phyloP scores from a whole-genome alignment of 805 yeast genomes.

The Grigorovia transvaalensis region DNA sequence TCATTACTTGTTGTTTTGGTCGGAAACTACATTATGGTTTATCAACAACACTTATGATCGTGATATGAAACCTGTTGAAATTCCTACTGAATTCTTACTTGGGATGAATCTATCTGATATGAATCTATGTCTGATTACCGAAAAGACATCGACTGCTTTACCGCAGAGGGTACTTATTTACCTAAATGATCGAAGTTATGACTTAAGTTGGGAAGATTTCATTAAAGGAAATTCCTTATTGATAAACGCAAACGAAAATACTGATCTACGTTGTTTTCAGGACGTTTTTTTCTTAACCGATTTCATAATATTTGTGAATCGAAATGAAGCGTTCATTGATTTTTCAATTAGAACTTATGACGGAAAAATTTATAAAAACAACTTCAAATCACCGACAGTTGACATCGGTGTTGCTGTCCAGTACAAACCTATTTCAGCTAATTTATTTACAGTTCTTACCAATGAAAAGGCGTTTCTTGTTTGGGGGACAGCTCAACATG shows the following conservation, averaged over 20 bases:
- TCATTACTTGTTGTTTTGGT: not conserved
- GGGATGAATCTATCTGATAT: not conserved
- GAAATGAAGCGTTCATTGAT: not conserved
- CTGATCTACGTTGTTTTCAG: not conserved
- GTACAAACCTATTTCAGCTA: not conserved
- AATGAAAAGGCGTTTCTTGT: not conserved
- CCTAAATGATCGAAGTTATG: too few species aligned
- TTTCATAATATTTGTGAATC: not conserved
- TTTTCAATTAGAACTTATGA: not conserved
- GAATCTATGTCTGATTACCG: too few species aligned
- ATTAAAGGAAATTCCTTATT: too few species aligned
- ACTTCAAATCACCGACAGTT: not conserved
- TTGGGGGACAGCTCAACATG: not conserved
- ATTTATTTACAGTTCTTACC: not conserved
- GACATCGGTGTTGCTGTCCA: not conserved
- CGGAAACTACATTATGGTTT: not conserved
- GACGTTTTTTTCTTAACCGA: not conserved
- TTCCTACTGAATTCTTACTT: not conserved
- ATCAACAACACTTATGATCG: not conserved
- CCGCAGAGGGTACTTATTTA: too few species aligned
- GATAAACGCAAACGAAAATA: too few species aligned
- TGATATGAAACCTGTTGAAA: not conserved
- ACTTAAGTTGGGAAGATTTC: too few species aligned
- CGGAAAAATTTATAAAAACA: not conserved
- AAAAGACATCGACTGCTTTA: too few species aligned